A percentile compares a stretch with the other conserved stretches of the same genome.
These are phyloP conservation scores for Metschnikowia hibisci DNA, from an alignment of 805 yeast species.

Conservation along the genomic window DNA sequence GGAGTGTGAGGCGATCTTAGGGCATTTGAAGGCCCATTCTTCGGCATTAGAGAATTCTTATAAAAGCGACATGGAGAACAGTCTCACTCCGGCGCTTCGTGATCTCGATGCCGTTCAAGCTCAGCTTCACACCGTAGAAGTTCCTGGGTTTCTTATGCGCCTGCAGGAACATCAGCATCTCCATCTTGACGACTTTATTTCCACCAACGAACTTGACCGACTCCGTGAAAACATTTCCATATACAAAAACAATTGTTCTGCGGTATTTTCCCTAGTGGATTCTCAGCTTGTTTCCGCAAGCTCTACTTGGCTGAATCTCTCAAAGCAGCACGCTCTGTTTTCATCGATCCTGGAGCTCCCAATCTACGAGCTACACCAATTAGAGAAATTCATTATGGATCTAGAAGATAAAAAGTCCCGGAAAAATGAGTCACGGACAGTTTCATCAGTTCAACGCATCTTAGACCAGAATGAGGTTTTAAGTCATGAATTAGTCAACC, in stretches of 20 bases:
- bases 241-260: constrained; percentile 23
- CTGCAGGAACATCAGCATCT: background rate
- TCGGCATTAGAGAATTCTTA: constrained; percentile 6
- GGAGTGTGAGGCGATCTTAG: constrained; percentile 13
- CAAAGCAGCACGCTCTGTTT: background rate
- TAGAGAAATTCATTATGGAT: background rate
- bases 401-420: background rate
- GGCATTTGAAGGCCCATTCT: constrained; percentile 15
- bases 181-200: constrained; percentile 30
- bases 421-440: background rate
- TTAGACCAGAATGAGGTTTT: constrained; percentile 40
- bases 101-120: constrained; percentile 24
- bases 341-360: background rate
- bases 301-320: constrained; percentile 1
- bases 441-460: background rate
- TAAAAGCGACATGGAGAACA: constrained; percentile 6
- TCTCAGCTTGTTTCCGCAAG: background rate
- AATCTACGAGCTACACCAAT: constrained; percentile 1
- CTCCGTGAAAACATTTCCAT: constrained; percentile 26
- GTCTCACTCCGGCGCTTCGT: constrained; percentile 23
- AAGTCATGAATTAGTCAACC: constrained; percentile 67
- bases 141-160: constrained; percentile 25
- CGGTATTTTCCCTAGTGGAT: constrained; percentile 3
- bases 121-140: constrained; percentile 23
- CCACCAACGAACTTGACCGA: constrained; percentile 27